Percentiles rank a stretch among this genome's conserved stretches.
Conservation (phyloP, 164 flowering plant species). For the Warburgia ugandensis region DNA sequence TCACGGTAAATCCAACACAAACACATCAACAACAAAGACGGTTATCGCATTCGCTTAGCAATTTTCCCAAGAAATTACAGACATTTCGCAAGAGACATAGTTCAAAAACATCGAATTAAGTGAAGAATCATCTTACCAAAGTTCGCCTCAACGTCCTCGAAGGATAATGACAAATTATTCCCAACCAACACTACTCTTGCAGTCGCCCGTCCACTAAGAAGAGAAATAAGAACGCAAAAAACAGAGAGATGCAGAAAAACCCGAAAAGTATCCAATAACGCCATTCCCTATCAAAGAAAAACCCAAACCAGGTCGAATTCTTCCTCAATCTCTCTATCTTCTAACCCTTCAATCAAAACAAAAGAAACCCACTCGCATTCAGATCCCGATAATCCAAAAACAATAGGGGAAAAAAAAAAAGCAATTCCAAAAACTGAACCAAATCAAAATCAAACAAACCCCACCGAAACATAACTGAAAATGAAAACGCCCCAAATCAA, state of each 20-base stretch:
- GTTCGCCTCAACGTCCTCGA: slow-evolving; percentile 78
- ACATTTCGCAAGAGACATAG: background rate
- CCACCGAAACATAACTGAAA: background rate
- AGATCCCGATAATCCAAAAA: background rate
- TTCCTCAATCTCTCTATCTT: background rate
- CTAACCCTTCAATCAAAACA: background rate
- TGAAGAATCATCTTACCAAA: slow-evolving; percentile 70
- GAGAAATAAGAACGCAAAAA: background rate
- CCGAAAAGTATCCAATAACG: background rate
- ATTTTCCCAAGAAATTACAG: background rate
- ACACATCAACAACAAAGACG: background rate
- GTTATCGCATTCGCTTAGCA: too few relatives aligned
- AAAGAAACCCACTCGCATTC: background rate
- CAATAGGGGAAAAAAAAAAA: background rate
- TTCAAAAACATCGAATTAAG: background rate
- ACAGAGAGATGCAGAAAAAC: too few relatives aligned
- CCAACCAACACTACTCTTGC: slow-evolving; percentile 64
- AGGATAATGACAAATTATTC: slow-evolving; percentile 45
- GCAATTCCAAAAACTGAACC: too few relatives aligned
- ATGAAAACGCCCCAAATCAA: too few relatives aligned
- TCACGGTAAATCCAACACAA: background rate
- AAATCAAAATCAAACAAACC: background rate
- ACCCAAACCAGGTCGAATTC: background rate
- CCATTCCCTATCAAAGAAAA: background rate
- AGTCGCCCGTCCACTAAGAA: slow-evolving; percentile 13